Base-by-base conservation (phyloP, 495 filamentous ascomycete species). In the Clohesyomyces aquaticus region DNA sequence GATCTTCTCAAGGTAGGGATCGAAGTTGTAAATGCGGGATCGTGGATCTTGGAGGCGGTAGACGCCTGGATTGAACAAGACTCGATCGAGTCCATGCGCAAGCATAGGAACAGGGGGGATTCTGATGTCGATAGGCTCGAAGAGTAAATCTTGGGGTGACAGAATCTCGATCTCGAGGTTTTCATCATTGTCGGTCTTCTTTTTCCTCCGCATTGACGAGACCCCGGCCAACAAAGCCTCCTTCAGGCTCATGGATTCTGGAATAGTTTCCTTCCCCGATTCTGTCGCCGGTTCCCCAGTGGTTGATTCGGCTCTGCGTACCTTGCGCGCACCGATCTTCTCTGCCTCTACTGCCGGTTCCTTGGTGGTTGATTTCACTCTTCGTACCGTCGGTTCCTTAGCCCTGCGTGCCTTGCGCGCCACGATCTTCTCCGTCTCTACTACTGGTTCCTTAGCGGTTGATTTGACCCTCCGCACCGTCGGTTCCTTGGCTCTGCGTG, bases 11-110 rank as follows among this genome's bases (percentile, higher is more conserved):
- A 98, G 82, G 71, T 96, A 96, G 0, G 94, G 94, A 70, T 98
- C 92, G 71, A 98, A 98, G 72, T 98, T 98, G 79, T 82, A 98
- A 41, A 96, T 90, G 11, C 86, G 82, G 35, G 95, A 92, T 53
- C 90, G 82, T 22, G 90, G 88, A 71, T 98, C 95, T 70, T 93
- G 91, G 27, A 99, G 84, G 29, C 89, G 86, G 72, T 96, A 96
- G 27, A 96, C 88, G 19, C 94, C 93, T 3, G 92, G 90, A 74
- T 97, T 98, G 81, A 98, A 98, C 3, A 98, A 77, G 35, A 94
- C 94, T 42, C 94, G 83, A 51, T 97, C 91, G 1, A 98, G 81
- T 11, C 87, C 91, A 73, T 95, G 90, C 1, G 87, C 81, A 9
- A 98, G 77, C 2, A 71, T 71, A 2, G 94, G 91, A 11, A 96